Percentiles rank a stretch among this genome's conserved stretches.
phyloP scores from a whole-genome alignment of 202 grass and related monocot genomes.

The Hordeum pubiflorum region DNA sequence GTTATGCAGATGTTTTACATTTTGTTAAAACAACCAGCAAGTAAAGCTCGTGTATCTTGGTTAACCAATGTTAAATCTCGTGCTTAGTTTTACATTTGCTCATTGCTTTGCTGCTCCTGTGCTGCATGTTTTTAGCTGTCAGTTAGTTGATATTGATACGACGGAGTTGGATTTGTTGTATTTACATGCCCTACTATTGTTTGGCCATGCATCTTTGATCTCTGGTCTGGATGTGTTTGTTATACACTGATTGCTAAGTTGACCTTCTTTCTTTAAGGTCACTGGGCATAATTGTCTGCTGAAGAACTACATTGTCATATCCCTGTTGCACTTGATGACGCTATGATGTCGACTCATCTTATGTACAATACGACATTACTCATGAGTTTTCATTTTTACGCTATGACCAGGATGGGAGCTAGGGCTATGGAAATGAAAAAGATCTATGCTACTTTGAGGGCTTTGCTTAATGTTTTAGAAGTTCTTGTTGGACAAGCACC shows the following conservation, averaged over 20 bases:
- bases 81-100: not conserved
- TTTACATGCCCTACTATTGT: too few species aligned
- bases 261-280: not conserved
- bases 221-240: too few species aligned
- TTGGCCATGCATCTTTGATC: too few species aligned
- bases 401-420: slow-evolving; percentile 46
- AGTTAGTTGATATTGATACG: not conserved
- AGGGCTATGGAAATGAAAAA: slow-evolving; percentile 74
- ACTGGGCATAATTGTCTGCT: not conserved
- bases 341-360: not conserved
- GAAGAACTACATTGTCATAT: not conserved
- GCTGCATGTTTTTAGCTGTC: not conserved
- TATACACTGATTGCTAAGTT: not conserved
- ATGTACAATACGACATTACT: not conserved
- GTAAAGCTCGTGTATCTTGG: not conserved
- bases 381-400: slow-evolving; percentile 18
- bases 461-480: slow-evolving; percentile 79
- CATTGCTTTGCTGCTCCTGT: not conserved
- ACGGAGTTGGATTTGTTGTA: not conserved
- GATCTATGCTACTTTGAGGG: slow-evolving; percentile 74
- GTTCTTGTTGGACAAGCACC: slow-evolving; percentile 54
- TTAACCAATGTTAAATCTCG: too few species aligned
- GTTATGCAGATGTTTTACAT: too few species aligned
- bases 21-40: not conserved
- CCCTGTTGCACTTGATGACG: not conserved